Percentiles rank a stretch among this genome's conserved stretches.
These are phyloP conservation scores for Kodamaea leandrae DNA, from an alignment of 805 yeast genomes.

Conservation along the genomic window DNA sequence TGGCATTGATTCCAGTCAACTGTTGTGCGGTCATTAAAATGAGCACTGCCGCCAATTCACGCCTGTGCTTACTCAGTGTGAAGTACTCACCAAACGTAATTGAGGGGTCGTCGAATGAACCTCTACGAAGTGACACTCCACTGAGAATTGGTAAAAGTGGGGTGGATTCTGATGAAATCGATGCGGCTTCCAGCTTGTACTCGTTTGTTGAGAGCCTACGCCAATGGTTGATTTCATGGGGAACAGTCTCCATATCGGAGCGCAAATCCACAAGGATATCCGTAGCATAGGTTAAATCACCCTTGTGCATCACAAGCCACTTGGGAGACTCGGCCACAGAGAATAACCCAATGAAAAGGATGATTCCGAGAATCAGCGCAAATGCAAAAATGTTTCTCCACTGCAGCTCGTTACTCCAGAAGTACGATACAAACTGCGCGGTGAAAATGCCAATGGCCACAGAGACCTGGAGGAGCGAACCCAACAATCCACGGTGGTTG, in stretches of 20 bases:
- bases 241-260: constrained; percentile 28
- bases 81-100: constrained; percentile 23
- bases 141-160: constrained; percentile 8
- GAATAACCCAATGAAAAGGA: constrained; percentile 32
- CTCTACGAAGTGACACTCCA: constrained; percentile 19
- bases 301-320: constrained; percentile 35
- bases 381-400: constrained; percentile 37
- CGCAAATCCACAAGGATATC: constrained; percentile 26
- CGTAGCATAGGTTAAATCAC: constrained; percentile 29
- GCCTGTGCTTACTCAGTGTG: constrained; percentile 17
- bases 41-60: constrained; percentile 29
- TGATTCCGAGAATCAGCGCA: constrained; percentile 23
- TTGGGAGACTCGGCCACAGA: constrained; percentile 41
- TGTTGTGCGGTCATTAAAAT: constrained; percentile 40
- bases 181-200: constrained; percentile 4
- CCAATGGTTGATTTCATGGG: constrained; percentile 39
- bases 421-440: constrained; percentile 32
- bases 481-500: constrained; percentile 41
- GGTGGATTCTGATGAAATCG: not conserved
- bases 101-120: constrained; percentile 30
- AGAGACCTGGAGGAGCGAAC: constrained; percentile 38
- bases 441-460: constrained; percentile 38
- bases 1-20: constrained; percentile 28
- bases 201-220: constrained; percentile 22
- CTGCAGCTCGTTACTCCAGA: constrained; percentile 34